These are phyloP conservation scores for Hypoxylon sp. DNA, from an alignment of 2,329 filamentous ascomycete genomes.

Conservation along the genomic window DNA sequence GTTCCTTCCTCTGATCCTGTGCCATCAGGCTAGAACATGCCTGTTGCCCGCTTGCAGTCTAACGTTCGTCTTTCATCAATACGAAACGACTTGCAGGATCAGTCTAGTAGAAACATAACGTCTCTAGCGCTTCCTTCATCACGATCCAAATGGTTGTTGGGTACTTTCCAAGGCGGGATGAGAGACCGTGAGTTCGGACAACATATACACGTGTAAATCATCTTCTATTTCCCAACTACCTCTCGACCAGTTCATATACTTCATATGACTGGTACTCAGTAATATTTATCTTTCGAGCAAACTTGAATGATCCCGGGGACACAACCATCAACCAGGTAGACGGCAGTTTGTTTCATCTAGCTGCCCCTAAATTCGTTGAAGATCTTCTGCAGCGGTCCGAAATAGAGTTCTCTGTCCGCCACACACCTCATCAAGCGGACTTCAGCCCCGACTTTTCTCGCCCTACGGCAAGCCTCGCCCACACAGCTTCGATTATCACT, in stretches of 20 bases:
- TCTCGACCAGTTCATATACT: not conserved
- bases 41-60: conserved; percentile 27
- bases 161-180: not conserved
- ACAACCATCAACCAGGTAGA: not conserved
- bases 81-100: conserved; percentile 22
- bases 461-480: not conserved
- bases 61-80: conserved; percentile 27
- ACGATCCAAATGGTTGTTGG: conserved; percentile 11
- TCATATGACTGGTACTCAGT: conserved; percentile 8
- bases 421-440: conserved; percentile 1
- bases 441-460: not conserved
- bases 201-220: conserved; percentile 5
- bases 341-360: not conserved
- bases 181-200: conserved; percentile 27
- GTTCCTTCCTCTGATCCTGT: not conserved
- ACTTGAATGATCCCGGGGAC: not conserved
- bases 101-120: conserved; percentile 21
- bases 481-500: not conserved
- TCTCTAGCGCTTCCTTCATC: conserved; percentile 19
- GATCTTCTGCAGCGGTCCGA: conserved; percentile 1
- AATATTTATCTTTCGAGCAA: not conserved
- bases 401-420: conserved; percentile 4
- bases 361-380: not conserved
- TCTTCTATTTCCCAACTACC: not conserved
- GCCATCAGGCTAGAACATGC: conserved; percentile 24